Evolutionary conservation across 768 basidiomycete genomes (phyloP).

Genomic region (Pisolithus sp.): DNA sequence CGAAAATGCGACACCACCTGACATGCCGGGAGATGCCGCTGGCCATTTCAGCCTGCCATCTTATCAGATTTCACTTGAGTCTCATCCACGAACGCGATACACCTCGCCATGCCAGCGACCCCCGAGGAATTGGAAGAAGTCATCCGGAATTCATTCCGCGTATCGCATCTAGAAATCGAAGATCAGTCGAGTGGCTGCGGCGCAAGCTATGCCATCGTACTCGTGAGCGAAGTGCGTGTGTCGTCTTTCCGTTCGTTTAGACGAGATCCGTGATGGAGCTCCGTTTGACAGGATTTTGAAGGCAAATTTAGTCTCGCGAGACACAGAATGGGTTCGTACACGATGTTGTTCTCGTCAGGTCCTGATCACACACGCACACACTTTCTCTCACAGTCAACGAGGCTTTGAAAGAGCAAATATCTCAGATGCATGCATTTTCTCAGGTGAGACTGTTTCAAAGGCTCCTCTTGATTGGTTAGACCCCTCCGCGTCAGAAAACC

Average conservation of each 20-base stretch:
- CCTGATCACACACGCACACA: background rate
- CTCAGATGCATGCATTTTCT: conserved; percentile 83
- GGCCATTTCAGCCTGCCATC: background rate
- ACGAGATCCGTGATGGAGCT: conserved; percentile 1
- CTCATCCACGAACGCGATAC: background rate
- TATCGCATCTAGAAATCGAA: conserved; percentile 64
- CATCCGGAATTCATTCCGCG: conserved; percentile 56
- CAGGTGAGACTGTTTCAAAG: conserved; percentile 45
- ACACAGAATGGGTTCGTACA: conserved; percentile 57
- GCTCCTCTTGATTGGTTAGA: background rate
- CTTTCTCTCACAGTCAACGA: conserved; percentile 56
- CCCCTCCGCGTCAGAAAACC: conserved; percentile 47
- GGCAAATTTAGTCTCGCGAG: conserved; percentile 75
- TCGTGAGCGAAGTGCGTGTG: conserved; percentile 65
- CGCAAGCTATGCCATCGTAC: conserved; percentile 63
- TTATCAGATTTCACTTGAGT: background rate
- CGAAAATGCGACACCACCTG: no score
- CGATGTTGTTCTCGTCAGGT: conserved; percentile 2
- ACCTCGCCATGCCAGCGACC: conserved; percentile 55
- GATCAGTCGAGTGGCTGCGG: conserved; percentile 81
- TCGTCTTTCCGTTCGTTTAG: background rate
- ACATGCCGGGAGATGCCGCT: no score
- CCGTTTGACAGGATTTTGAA: conserved; percentile 54
- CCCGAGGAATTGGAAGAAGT: conserved; percentile 50
- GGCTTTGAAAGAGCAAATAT: conserved; percentile 63